Evolutionary conservation across 2,329 filamentous ascomycete genomes (phyloP), one percentile per base, ranked within the genome.

Genomic region (Tricladium varicosporioides): DNA sequence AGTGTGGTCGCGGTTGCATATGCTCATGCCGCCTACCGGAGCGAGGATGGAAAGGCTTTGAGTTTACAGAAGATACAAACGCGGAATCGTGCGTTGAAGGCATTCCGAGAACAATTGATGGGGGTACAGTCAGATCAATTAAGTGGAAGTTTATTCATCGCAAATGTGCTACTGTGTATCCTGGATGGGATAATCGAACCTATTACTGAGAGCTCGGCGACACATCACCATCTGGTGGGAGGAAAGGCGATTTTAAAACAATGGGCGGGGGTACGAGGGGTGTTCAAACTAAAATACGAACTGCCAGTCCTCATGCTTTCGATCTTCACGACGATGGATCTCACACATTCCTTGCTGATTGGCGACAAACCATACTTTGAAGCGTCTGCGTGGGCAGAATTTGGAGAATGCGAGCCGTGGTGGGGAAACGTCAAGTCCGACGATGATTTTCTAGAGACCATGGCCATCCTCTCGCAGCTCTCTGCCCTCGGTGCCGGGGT

Each of bases 81-180:
- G 47, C 61, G 66, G 18, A 68, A 66, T 63, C 49, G 65, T 60
- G 16, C 63, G 51, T 1, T 71, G 58, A 33, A 69, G 69, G 55
- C 74, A 65, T 62, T 69, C 68, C 10, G 71, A 66, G 5, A 71
- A 66, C 68, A 72, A 7, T 64, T 74, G 54, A 67, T 72, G 1
- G 67, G 70, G 22, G 66, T 63, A 0, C 72, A 69, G 19, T 73
- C 71, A 15, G 60, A 68, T 8, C 59, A 65, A 11, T 61, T 69
- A 1, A 68, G 71, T 9, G 68, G 69, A 0, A 70, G 72, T 2
- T 58, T 77, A 1, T 69, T 78, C 0, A 72, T 76, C 19, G 74
- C 74, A 2, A 76, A 77, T 19, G 66, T 78, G 1, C 61, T 78
- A 1, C 70, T 78, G 0, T 76, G 76, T 57, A 75, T 78, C 7